Evolutionary conservation across 495 filamentous ascomycete genomes (phyloP).

Genomic region (Staphylotrichum longicolle): DNA sequence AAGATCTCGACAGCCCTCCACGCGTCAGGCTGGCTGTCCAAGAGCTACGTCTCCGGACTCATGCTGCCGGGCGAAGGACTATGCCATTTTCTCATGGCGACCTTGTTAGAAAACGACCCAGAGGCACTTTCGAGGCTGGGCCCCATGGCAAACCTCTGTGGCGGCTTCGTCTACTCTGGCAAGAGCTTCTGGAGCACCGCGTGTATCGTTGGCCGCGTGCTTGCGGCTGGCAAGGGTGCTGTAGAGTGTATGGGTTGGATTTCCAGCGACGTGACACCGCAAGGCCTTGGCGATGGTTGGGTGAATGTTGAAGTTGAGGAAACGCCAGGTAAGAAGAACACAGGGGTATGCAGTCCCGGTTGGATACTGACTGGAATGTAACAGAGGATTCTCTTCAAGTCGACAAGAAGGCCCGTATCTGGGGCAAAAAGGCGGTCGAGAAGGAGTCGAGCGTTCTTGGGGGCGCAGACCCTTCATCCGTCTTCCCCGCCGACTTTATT

Average conservation of each 20-base stretch:
- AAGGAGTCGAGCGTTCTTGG: constrained; percentile 54
- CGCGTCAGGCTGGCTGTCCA: constrained; percentile 73
- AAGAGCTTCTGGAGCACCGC: constrained; percentile 82
- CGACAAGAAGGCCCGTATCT: constrained; percentile 48
- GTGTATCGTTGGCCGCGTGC: constrained; percentile 71
- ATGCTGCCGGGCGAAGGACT: constrained; percentile 73
- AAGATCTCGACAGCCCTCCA: constrained; percentile 48
- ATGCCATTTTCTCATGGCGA: constrained; percentile 73
- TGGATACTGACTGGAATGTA: not conserved
- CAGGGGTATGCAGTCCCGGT: no score
- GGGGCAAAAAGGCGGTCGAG: constrained; percentile 48
- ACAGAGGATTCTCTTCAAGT: constrained; percentile 42
- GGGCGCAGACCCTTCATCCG: constrained; percentile 44
- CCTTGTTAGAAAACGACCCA: constrained; percentile 71
- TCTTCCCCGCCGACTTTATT: constrained; percentile 58
- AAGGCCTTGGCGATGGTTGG: constrained; percentile 59
- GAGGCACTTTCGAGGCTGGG: constrained; percentile 64
- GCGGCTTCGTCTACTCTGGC: constrained; percentile 69
- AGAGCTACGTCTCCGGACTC: constrained; percentile 74
- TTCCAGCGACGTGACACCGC: constrained; percentile 55
- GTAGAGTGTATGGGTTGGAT: constrained; percentile 82
- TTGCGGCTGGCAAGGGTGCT: constrained; percentile 62
- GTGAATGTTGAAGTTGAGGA: constrained; percentile 56
- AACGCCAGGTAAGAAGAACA: constrained; percentile 44
- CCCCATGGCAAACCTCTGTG: constrained; percentile 66